Evolutionary conservation across 768 basidiomycete species (phyloP).

Genomic region (Chalciporus chontae): DNA sequence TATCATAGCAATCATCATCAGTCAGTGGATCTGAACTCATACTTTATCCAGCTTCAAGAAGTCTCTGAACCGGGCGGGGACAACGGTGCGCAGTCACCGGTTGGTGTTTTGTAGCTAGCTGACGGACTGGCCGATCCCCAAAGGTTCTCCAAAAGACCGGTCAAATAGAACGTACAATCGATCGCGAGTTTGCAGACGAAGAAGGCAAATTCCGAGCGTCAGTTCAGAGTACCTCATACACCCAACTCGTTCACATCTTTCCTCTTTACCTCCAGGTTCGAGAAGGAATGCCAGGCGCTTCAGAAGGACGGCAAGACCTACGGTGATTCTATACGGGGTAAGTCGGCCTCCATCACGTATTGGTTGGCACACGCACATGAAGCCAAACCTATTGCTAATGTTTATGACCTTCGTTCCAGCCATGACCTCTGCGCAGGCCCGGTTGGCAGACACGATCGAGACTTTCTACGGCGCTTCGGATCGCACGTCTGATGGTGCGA

Average conservation of each 20-base stretch:
- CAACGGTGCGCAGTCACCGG: slow-evolving; percentile 56
- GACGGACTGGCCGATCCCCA: slow-evolving; percentile 6
- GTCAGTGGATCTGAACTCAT: background rate
- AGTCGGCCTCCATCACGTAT: slow-evolving; percentile 17
- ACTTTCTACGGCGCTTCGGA: slow-evolving; percentile 88
- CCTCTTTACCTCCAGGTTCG: slow-evolving; percentile 54
- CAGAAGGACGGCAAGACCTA: slow-evolving; percentile 97
- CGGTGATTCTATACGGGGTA: slow-evolving; percentile 91
- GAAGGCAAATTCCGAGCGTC: slow-evolving; percentile 88
- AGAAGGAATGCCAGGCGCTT: slow-evolving; percentile 91
- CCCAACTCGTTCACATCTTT: slow-evolving; percentile 1
- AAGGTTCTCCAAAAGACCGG: slow-evolving; percentile 97
- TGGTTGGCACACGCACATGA: background rate
- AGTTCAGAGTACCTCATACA: slow-evolving; percentile 24
- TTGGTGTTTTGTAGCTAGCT: background rate
- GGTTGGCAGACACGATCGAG: slow-evolving; percentile 91
- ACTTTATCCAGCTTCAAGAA: slow-evolving; percentile 75
- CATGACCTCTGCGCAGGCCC: slow-evolving; percentile 91
- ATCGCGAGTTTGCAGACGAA: slow-evolving; percentile 90
- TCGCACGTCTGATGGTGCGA: slow-evolving; percentile 83
- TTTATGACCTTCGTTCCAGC: slow-evolving; percentile 41
- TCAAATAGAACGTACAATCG: slow-evolving; percentile 93
- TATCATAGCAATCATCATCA: slow-evolving; percentile 7
- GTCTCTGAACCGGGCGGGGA: slow-evolving; percentile 86
- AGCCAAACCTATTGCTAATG: background rate